Evolutionary conservation across 2,329 filamentous ascomycete species (phyloP).

Genomic region (Fonsecaea pedrosoi): DNA sequence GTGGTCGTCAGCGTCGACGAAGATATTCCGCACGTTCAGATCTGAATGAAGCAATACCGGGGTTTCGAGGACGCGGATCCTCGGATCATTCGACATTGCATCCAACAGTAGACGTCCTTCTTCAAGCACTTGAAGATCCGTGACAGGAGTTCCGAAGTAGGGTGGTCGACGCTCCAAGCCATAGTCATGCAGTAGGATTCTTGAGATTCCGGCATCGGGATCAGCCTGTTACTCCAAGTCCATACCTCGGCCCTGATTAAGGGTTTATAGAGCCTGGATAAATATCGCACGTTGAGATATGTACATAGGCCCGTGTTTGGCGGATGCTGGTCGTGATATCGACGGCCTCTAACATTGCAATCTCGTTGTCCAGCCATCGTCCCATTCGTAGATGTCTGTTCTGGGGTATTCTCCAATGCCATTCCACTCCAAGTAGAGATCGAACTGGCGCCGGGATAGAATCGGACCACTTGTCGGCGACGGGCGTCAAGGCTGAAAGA

Average conservation of each 20-base stretch:
- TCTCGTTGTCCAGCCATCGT: not conserved
- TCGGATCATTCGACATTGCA: constrained; percentile 4
- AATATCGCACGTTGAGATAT: not conserved
- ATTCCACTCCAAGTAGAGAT: too few species aligned
- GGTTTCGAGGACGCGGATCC: not conserved
- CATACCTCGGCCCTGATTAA: not conserved
- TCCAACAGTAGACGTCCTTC: not conserved
- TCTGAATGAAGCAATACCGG: not conserved
- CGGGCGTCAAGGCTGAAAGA: too few species aligned
- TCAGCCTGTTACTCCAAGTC: not conserved
- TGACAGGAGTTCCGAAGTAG: not conserved
- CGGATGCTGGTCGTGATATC: not conserved
- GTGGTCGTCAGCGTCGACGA: too few species aligned
- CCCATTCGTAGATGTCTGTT: too few species aligned
- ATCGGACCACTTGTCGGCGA: too few species aligned
- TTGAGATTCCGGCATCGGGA: not conserved
- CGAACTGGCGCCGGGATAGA: too few species aligned
- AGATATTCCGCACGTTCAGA: too few species aligned
- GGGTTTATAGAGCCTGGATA: not conserved
- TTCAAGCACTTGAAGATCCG: not conserved
- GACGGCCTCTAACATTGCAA: not conserved
- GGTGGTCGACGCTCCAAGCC: constrained; percentile 13
- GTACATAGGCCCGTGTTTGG: not conserved
- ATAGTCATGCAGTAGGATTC: not conserved
- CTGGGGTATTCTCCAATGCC: too few species aligned